These are phyloP conservation scores for Tuber borchii DNA, from an alignment of 495 filamentous ascomycete genomes.

Conservation along the genomic window DNA sequence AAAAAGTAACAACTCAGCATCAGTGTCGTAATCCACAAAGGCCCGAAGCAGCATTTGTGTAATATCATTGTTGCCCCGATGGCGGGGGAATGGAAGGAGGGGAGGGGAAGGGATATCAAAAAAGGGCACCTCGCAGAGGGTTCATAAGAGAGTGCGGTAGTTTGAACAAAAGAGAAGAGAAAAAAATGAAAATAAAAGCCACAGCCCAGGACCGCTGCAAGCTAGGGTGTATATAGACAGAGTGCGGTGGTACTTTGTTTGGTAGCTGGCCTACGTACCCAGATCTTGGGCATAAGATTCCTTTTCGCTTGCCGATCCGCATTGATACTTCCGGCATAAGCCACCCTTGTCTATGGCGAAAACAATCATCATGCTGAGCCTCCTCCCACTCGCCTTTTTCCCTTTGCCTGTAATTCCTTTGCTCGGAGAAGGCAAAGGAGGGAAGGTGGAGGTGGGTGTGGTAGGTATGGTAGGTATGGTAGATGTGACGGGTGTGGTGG, in stretches of 20 bases:
- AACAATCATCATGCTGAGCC: constrained; percentile 3
- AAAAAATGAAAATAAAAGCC: neutral
- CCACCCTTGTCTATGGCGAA: constrained; percentile 3
- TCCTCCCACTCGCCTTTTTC: neutral
- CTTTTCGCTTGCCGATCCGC: constrained; percentile 1
- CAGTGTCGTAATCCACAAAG: constrained; percentile 1
- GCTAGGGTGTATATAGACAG: constrained; percentile 1
- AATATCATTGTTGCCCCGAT: constrained; percentile 1
- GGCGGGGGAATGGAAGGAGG: neutral
- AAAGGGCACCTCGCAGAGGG: constrained; percentile 2
- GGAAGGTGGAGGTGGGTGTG: neutral
- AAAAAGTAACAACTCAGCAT: neutral
- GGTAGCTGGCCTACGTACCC: neutral
- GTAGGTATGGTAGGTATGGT: neutral
- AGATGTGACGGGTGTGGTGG: neutral
- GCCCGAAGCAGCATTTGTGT: neutral
- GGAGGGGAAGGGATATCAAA: neutral
- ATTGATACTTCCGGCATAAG: neutral
- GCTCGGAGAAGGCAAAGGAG: neutral
- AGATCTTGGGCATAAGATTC: neutral
- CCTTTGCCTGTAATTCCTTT: neutral
- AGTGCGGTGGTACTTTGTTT: neutral
- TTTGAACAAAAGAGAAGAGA: neutral
- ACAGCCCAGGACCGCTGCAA: neutral
- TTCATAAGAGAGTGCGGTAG: neutral